Percentiles rank a stretch among this genome's conserved stretches.
Conservation (phyloP, 495 filamentous ascomycete species). For the Astrothelium subdiscretum region DNA sequence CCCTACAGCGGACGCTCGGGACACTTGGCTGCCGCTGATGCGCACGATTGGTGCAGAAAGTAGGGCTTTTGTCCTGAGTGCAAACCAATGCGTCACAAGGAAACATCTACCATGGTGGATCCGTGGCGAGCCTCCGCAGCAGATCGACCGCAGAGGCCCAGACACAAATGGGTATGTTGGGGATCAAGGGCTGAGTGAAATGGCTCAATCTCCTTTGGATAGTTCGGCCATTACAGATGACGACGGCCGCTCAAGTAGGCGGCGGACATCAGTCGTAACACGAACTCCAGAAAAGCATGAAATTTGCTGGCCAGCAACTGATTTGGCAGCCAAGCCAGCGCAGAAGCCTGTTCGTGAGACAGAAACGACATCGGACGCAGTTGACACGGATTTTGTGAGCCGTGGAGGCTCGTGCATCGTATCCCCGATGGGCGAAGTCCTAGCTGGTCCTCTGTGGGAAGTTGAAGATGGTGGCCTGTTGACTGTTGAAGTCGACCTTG, state of each 20-base stretch:
- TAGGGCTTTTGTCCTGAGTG: constrained; percentile 72
- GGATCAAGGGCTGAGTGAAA: neutral
- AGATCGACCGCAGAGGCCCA: neutral
- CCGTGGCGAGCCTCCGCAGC: constrained; percentile 12
- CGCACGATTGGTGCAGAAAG: constrained; percentile 71
- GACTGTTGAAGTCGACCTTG: constrained; percentile 44
- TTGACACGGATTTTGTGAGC: constrained; percentile 41
- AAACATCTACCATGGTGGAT: constrained; percentile 50
- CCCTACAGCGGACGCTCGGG: constrained; percentile 76
- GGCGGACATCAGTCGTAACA: constrained; percentile 28
- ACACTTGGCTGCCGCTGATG: constrained; percentile 76
- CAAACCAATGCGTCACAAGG: constrained; percentile 66
- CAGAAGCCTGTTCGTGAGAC: constrained; percentile 1
- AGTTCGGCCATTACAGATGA: neutral
- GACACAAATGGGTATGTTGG: neutral
- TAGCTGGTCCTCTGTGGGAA: constrained; percentile 78
- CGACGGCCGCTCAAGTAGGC: neutral
- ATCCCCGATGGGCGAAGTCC: constrained; percentile 61
- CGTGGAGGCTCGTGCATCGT: constrained; percentile 77
- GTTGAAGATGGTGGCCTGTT: constrained; percentile 49
- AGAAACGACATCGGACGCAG: constrained; percentile 9
- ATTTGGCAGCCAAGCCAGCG: constrained; percentile 7
- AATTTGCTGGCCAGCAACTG: constrained; percentile 35
- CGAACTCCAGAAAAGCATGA: constrained; percentile 41
- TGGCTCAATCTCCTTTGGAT: constrained; percentile 1